Conservation (phyloP, 805 yeast genomes). For the Candida arabinofermentans region DNA sequence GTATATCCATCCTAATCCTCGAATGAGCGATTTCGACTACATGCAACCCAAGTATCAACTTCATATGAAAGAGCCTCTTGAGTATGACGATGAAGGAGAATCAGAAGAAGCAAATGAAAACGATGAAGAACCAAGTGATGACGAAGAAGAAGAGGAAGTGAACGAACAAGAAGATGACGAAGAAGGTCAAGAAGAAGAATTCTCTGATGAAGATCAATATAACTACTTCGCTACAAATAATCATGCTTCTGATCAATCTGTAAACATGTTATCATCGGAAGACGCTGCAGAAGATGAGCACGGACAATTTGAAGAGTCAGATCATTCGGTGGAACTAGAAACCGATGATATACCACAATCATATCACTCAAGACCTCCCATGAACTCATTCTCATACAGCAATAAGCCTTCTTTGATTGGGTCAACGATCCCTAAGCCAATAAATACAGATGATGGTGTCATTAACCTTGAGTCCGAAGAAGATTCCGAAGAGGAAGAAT, state of each 20-base stretch:
- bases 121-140: slow-evolving; percentile 6
- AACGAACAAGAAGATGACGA: slow-evolving; percentile 6
- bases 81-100: not conserved
- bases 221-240: slow-evolving; percentile 2
- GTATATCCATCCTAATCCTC: slow-evolving; percentile 2
- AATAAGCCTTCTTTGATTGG: not conserved
- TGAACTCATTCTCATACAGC: not conserved
- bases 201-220: slow-evolving; percentile 4
- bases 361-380: not conserved
- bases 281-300: not conserved
- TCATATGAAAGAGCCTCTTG: not conserved
- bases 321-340: not conserved
- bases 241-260: not conserved
- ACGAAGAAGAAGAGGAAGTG: slow-evolving; percentile 6
- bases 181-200: slow-evolving; percentile 3
- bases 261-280: too few relatives aligned
- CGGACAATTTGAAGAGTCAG: not conserved
- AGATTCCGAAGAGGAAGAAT: slow-evolving; percentile 7
- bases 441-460: slow-evolving; percentile 2
- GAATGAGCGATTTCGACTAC: slow-evolving; percentile 3
- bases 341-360: not conserved
- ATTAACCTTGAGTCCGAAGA: slow-evolving; percentile 15
- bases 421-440: not conserved
- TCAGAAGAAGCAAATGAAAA: slow-evolving; percentile 1
- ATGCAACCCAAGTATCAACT: not conserved